Conservation (phyloP, 2,329 filamentous ascomycete species). For the Pseudogymnoascus destructans region DNA sequence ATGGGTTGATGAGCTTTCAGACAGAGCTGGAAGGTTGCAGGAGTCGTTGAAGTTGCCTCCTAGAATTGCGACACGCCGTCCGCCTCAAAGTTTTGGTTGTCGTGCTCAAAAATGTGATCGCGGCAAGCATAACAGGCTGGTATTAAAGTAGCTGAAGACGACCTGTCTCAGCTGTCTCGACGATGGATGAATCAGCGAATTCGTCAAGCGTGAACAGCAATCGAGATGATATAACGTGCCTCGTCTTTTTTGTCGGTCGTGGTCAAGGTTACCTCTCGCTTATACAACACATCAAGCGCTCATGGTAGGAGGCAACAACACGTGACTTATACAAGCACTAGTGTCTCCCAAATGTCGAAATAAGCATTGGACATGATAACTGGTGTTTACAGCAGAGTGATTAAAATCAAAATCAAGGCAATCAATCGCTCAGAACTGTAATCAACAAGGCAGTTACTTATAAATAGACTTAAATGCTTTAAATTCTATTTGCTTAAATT, state of each 20-base stretch:
- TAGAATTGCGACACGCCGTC: constrained; percentile 7
- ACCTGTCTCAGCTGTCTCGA: constrained; percentile 10
- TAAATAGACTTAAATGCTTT: background rate
- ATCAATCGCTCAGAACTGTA: background rate
- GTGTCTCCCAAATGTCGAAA: background rate
- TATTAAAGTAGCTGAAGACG: constrained; percentile 2
- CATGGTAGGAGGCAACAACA: background rate
- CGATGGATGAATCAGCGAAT: constrained; percentile 7
- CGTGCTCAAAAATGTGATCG: constrained; percentile 2
- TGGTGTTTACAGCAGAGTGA: background rate
- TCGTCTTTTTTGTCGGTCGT: constrained; percentile 8
- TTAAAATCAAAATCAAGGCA: background rate
- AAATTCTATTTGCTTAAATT: background rate
- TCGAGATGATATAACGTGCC: constrained; percentile 5
- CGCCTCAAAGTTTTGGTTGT: constrained; percentile 8
- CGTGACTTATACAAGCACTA: background rate
- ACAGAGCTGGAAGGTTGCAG: constrained; percentile 1
- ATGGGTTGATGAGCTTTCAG: constrained; percentile 13
- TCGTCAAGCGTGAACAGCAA: constrained; percentile 6
- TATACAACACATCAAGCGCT: constrained; percentile 7
- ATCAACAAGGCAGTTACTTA: background rate
- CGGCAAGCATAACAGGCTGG: constrained; percentile 2
- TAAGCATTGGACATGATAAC: background rate
- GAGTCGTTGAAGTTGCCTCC: background rate
- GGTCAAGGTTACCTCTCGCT: constrained; percentile 8